phyloP scores from a whole-genome alignment of 192 early-diverging fungal species.

The Jimgerdemannia lactiflua region DNA sequence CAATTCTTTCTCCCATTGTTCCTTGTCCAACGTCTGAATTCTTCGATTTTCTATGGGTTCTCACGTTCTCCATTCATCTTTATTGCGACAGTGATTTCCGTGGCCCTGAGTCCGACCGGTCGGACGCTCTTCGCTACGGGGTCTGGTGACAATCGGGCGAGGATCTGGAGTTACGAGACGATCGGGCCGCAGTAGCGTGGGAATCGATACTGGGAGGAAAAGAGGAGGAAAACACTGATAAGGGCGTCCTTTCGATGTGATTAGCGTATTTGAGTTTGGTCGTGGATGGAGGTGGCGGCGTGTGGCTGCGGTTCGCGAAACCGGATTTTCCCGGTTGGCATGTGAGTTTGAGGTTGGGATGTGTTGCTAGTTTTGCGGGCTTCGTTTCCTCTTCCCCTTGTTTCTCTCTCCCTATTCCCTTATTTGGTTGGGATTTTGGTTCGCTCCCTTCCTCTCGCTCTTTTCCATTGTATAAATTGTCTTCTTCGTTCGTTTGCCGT shows the following conservation, averaged over 20 bases:
- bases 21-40: slow-evolving; percentile 1
- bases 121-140: slow-evolving; percentile 91
- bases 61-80: slow-evolving; percentile 1
- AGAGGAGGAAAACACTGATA: not conserved
- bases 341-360: too few relatives aligned
- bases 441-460: not conserved
- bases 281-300: too few relatives aligned
- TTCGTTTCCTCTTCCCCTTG: not conserved
- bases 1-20: not conserved
- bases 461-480: not conserved
- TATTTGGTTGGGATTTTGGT: not conserved
- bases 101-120: slow-evolving; percentile 78
- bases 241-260: too few relatives aligned
- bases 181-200: slow-evolving; percentile 6
- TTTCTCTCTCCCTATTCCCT: not conserved
- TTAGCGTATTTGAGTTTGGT: too few relatives aligned
- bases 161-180: slow-evolving; percentile 85
- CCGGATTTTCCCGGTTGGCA: too few relatives aligned
- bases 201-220: not conserved
- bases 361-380: too few relatives aligned
- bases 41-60: not conserved
- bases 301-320: too few relatives aligned
- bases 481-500: not conserved
- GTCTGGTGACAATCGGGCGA: slow-evolving; percentile 87
- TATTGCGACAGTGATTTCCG: slow-evolving; percentile 73